Evolutionary conservation across 106 monocot species (phyloP).

Genomic region (Narthecium ossifragum): DNA sequence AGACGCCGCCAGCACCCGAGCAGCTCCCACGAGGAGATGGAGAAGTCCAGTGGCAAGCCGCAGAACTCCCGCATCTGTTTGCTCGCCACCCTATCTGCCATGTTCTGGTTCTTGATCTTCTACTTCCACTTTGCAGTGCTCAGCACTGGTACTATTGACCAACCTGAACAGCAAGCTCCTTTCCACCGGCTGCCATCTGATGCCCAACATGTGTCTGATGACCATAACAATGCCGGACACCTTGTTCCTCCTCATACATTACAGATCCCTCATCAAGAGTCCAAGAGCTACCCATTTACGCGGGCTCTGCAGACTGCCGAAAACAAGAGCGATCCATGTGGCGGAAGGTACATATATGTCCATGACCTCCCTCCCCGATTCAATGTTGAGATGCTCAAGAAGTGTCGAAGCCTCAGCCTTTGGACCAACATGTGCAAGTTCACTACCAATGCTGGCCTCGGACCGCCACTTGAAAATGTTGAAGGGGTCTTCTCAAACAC

Average conservation of each 20-base stretch:
- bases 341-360: conserved; percentile 78
- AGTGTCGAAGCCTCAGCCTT: conserved; percentile 50
- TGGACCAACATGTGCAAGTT: conserved; percentile 91
- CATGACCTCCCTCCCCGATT: conserved; percentile 72
- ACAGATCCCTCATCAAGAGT: neutral
- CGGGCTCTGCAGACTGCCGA: conserved; percentile 36
- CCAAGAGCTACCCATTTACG: conserved; percentile 27
- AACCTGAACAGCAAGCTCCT: neutral
- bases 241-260: neutral
- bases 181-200: neutral
- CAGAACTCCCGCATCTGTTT: conserved; percentile 56
- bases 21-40: conserved; percentile 52
- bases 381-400: conserved; percentile 62
- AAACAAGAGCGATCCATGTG: conserved; percentile 59
- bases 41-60: conserved; percentile 49
- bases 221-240: neutral
- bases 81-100: conserved; percentile 38
- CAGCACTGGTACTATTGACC: conserved; percentile 3
- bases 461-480: conserved; percentile 54
- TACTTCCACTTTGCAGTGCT: conserved; percentile 71
- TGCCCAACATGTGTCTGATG: neutral
- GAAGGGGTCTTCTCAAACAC: conserved; percentile 69
- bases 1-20: conserved; percentile 43
- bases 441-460: conserved; percentile 62
- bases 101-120: conserved; percentile 83